A percentile compares a stretch with the other conserved stretches of the same genome.
Conservation (phyloP, 495 filamentous ascomycete species). For the Glarea lozoyensis region DNA sequence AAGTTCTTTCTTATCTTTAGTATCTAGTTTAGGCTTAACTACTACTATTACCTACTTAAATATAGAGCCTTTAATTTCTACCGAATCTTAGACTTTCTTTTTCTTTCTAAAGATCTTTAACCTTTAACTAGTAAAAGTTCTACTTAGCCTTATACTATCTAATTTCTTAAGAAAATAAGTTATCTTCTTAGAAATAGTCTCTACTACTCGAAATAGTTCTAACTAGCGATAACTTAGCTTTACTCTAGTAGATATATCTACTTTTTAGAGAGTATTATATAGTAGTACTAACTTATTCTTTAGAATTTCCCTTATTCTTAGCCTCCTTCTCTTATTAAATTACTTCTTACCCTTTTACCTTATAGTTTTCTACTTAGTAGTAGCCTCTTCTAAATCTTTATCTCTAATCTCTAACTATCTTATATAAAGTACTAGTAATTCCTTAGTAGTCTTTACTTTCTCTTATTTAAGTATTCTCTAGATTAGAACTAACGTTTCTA, state of each 20-base stretch:
- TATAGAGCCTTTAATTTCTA: too few species aligned
- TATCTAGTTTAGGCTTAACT: too few species aligned
- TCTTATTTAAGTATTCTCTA: not conserved
- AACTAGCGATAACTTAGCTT: slow-evolving; percentile 1
- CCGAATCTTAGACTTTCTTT: not conserved
- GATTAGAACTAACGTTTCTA: not conserved
- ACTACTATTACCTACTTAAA: too few species aligned
- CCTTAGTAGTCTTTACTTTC: not conserved
- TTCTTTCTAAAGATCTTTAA: not conserved
- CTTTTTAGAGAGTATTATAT: not conserved
- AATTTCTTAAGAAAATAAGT: not conserved
- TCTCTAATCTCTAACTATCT: not conserved
- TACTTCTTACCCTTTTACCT: not conserved
- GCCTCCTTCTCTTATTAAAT: not conserved
- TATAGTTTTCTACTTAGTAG: not conserved
- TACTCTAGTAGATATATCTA: not conserved
- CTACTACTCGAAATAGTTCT: not conserved
- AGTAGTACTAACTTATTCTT: not conserved
- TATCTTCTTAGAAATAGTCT: not conserved
- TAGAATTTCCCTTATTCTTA: not conserved
- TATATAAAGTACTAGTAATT: not conserved
- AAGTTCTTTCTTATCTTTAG: too few species aligned
- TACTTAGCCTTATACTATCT: not conserved
- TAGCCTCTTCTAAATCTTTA: not conserved
- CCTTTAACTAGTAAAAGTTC: not conserved